A percentile compares a stretch with the other conserved stretches of the same genome.
These are phyloP conservation scores for Leptoxyphium fumago DNA, from an alignment of 2,329 filamentous ascomycete genomes.

Conservation along the genomic window DNA sequence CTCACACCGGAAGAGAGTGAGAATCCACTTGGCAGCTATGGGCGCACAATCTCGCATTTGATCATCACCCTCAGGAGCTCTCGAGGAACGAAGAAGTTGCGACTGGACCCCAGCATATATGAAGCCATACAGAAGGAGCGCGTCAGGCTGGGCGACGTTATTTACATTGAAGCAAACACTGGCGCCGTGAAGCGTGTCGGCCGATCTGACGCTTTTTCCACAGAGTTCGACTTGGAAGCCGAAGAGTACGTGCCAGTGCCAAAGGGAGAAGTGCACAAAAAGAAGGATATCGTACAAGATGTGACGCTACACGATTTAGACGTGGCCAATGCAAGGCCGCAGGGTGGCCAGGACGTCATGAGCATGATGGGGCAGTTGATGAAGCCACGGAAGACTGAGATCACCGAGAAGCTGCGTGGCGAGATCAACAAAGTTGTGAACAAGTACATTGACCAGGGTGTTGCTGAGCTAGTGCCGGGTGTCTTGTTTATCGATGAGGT, in stretches of 20 bases:
- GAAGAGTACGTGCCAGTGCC: constrained; percentile 98
- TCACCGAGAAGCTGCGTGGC: constrained; percentile 85
- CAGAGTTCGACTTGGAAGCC: constrained; percentile 95
- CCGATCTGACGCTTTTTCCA: constrained; percentile 89
- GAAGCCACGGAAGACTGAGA: constrained; percentile 99
- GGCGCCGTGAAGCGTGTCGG: constrained; percentile 96
- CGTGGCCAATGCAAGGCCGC: constrained; percentile 84
- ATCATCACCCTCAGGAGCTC: constrained; percentile 90
- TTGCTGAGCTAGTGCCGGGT: constrained; percentile 93
- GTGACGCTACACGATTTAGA: constrained; percentile 95
- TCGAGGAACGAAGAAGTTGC: constrained; percentile 93
- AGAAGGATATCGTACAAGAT: constrained; percentile 99
- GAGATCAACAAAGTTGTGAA: constrained; percentile 99
- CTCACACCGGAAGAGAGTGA: constrained; percentile 95
- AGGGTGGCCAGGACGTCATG: constrained; percentile 98
- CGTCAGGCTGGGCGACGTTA: constrained; percentile 88
- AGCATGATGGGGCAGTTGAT: constrained; percentile 99
- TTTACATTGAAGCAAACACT: constrained; percentile 98
- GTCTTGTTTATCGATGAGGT: constrained; percentile 98
- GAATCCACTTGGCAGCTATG: constrained; percentile 92
- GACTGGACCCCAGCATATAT: constrained; percentile 94
- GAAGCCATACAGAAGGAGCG: constrained; percentile 98
- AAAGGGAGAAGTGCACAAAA: constrained; percentile 98
- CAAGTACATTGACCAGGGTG: constrained; percentile 96
- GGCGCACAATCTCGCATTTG: constrained; percentile 91